Evolutionary conservation across 1,139 yeast genomes (phyloP).

Genomic region (Yamadazyma oceani): DNA sequence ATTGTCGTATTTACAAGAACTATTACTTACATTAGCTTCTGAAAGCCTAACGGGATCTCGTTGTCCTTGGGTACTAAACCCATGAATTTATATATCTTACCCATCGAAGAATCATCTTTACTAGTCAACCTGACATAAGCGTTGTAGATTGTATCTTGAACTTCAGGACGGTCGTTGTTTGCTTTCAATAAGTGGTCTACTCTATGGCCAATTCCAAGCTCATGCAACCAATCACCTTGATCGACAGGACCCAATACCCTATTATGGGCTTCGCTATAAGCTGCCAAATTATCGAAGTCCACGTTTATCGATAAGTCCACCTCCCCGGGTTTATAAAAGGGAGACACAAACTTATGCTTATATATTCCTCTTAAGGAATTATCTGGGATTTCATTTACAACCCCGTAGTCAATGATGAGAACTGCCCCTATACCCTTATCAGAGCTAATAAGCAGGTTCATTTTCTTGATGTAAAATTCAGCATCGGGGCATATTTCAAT

Average conservation of each 20-base stretch:
- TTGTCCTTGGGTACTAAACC: constrained; percentile 55
- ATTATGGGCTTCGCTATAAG: constrained; percentile 20
- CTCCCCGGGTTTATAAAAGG: constrained; percentile 72
- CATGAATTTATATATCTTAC: constrained; percentile 71
- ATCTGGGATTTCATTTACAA: constrained; percentile 58
- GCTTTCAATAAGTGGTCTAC: constrained; percentile 51
- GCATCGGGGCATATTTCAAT: constrained; percentile 80
- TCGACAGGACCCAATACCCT: constrained; percentile 58
- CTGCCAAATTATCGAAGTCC: constrained; percentile 62
- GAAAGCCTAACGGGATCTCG: constrained; percentile 37
- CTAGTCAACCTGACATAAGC: constrained; percentile 68
- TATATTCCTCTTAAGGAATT: constrained; percentile 74
- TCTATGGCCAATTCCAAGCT: constrained; percentile 74
- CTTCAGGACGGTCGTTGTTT: constrained; percentile 28
- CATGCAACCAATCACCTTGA: constrained; percentile 81
- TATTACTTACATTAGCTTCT: constrained; percentile 8
- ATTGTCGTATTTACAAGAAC: constrained; percentile 1
- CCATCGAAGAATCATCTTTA: constrained; percentile 67
- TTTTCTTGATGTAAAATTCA: constrained; percentile 49
- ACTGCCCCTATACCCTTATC: constrained; percentile 57
- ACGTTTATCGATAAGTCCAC: constrained; percentile 86
- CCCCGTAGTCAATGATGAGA: constrained; percentile 77
- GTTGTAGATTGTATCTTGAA: constrained; percentile 48
- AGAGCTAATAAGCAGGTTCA: constrained; percentile 42
- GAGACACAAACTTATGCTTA: constrained; percentile 74